Conservation (phyloP, 208 protist genomes). For the Crithidia thermophila region DNA sequence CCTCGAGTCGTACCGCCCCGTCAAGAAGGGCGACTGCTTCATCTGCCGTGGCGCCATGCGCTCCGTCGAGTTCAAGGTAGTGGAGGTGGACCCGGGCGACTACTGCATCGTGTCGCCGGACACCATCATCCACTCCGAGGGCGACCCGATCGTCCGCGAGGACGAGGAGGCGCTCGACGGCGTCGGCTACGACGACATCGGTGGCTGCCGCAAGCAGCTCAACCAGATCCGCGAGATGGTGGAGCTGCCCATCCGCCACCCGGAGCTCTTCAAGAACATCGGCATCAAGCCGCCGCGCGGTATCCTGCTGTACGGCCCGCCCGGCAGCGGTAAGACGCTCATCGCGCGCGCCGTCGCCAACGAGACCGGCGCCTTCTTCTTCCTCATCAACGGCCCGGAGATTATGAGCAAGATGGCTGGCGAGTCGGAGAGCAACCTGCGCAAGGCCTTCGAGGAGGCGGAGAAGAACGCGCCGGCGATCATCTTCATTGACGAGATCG, state of each 20-base stretch:
- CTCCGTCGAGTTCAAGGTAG: conserved; percentile 99
- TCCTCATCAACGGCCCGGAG: conserved; percentile 99
- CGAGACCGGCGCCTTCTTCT: conserved; percentile 99
- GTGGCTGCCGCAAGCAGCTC: conserved; percentile 98
- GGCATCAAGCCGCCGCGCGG: conserved; percentile 97
- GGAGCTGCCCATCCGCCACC: conserved; percentile 99
- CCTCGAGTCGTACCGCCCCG: conserved; percentile 98
- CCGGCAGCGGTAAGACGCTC: conserved; percentile 99
- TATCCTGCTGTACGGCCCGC: conserved; percentile 99
- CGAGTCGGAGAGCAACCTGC: conserved; percentile 99
- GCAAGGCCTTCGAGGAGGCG: conserved; percentile 99
- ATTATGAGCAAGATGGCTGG: conserved; percentile 99
- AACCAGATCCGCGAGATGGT: conserved; percentile 99
- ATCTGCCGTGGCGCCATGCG: conserved; percentile 97
- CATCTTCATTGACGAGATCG: conserved; percentile 99
- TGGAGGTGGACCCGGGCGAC: conserved; percentile 98
- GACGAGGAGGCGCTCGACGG: conserved; percentile 98
- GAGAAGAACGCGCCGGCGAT: conserved; percentile 99
- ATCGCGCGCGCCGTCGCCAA: conserved; percentile 99
- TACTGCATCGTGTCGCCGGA: conserved; percentile 99
- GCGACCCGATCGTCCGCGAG: conserved; percentile 99
- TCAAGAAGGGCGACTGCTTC: conserved; percentile 99
- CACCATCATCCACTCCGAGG: conserved; percentile 99
- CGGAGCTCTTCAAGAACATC: conserved; percentile 98
- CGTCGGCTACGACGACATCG: conserved; percentile 99